Evolutionary conservation across 441 rosid genomes (phyloP), one percentile per base, ranked within the genome.

Genomic region (Hura crepitans): DNA sequence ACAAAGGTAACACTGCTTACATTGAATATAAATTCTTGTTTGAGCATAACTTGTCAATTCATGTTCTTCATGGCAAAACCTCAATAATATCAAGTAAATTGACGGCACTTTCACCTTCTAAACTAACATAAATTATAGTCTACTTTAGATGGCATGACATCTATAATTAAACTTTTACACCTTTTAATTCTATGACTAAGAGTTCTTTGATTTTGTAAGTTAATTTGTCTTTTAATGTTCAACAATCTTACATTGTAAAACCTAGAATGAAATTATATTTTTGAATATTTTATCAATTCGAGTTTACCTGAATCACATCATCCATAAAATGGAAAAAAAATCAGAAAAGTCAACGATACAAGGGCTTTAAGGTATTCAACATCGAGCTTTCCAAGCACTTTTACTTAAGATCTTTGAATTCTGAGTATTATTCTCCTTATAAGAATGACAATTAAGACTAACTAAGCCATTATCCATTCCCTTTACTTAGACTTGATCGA

Each of bases 61-160:
- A 2, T 2, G 2, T 33, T 6, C 2, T 33, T 6, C 2, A 33
- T 33, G 37, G 6, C 6, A 6, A 33, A 33, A 33, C 37, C 37
- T 33, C 6, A 33, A 6, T 33, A 33, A 33, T 6, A 33, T 33
- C 37, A 33, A n/a, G n/a, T n/a, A n/a, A 53, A 50, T 11, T 57
- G 13, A 56, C 20, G 54, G 45, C 1, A 42, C n/a, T n/a, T n/a
- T n/a, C n/a, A n/a, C 25, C 18, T 42, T 27, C 20, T 43, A 28
- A 55, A 55, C 14, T 65, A 18, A 30, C 45, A 55, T 10, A 12
- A 23, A 12, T 12, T 23, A 17, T 55, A 8, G 28, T 23, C 30
- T 20, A 10, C 42, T 37, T 53, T 27, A 9, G 28, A 94, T 89
- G 91, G 93, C 85, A 85, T 71, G 12, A 6, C 51, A 33, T 33